phyloP scores from a whole-genome alignment of 371 early-diverging fungal species.

The Mortierella sp. region DNA sequence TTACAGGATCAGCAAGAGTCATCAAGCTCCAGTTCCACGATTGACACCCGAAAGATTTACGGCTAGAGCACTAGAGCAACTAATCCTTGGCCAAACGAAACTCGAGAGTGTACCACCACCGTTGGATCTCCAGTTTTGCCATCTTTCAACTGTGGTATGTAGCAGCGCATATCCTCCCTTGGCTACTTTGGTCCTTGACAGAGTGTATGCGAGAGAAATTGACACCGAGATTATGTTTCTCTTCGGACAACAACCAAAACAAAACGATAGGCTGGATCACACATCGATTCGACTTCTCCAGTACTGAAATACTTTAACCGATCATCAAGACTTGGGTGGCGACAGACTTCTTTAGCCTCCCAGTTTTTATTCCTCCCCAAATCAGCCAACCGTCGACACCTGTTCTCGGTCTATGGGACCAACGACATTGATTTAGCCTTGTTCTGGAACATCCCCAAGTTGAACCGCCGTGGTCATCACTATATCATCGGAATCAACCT shows the following conservation, averaged over 20 bases:
- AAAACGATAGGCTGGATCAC: constrained; percentile 48
- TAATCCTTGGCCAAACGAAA: constrained; percentile 55
- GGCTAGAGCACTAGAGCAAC: constrained; percentile 57
- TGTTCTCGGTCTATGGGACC: constrained; percentile 83
- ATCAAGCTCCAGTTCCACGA: constrained; percentile 2
- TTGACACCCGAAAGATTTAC: constrained; percentile 64
- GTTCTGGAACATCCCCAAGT: constrained; percentile 81
- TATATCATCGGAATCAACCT: constrained; percentile 91
- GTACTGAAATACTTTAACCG: constrained; percentile 74
- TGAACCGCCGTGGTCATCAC: constrained; percentile 79
- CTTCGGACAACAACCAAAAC: too few species aligned
- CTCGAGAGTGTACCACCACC: constrained; percentile 50
- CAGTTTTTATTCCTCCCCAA: constrained; percentile 74
- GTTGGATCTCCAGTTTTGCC: constrained; percentile 50
- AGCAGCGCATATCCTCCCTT: not conserved
- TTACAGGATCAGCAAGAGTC: constrained; percentile 61
- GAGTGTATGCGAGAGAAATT: too few species aligned
- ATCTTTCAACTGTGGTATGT: constrained; percentile 33
- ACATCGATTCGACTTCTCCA: constrained; percentile 57
- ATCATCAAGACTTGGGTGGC: constrained; percentile 80
- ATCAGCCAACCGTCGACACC: constrained; percentile 55
- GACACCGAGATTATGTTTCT: too few species aligned
- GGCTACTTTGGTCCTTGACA: too few species aligned
- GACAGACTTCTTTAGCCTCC: constrained; percentile 63
- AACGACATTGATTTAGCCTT: constrained; percentile 88